These are phyloP conservation scores for Fistulinella cinereoalba DNA, from an alignment of 1,284 basidiomycete species.

Conservation along the genomic window DNA sequence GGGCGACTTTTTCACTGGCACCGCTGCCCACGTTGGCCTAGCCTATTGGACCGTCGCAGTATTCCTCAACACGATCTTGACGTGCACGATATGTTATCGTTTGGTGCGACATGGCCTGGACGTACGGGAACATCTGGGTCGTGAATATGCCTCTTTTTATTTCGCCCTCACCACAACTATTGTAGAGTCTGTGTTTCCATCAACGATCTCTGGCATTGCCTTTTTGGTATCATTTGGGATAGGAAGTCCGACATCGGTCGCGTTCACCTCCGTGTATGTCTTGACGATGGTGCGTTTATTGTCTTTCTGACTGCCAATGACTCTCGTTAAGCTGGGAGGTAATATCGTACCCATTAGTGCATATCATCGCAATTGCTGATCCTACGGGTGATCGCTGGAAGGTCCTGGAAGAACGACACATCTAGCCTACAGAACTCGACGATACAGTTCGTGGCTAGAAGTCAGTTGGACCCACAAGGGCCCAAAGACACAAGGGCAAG, in stretches of 20 bases:
- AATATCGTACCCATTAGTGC: background rate
- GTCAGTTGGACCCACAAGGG: background rate
- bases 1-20: conserved; percentile 18
- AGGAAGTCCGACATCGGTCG: conserved; percentile 6
- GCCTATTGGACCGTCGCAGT: conserved; percentile 20
- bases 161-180: conserved; percentile 16
- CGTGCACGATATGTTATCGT: conserved; percentile 26
- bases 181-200: conserved; percentile 30
- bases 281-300: background rate
- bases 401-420: background rate
- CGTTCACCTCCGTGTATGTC: background rate
- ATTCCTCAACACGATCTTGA: conserved; percentile 19
- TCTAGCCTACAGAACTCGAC: background rate
- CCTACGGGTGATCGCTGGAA: background rate
- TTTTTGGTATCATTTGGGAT: conserved; percentile 22
- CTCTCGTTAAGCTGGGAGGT: too few species aligned
- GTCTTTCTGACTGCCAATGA: too few species aligned
- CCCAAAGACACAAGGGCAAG: too few species aligned
- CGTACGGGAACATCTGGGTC: conserved; percentile 11
- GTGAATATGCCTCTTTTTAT: conserved; percentile 18
- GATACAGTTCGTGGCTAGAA: background rate
- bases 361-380: background rate
- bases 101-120: conserved; percentile 13
- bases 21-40: conserved; percentile 13
- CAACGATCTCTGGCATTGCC: too few species aligned